Evolutionary conservation across 2,329 filamentous ascomycete species (phyloP), one percentile per base, ranked within the genome.

Genomic region (Penicillium sp.): DNA sequence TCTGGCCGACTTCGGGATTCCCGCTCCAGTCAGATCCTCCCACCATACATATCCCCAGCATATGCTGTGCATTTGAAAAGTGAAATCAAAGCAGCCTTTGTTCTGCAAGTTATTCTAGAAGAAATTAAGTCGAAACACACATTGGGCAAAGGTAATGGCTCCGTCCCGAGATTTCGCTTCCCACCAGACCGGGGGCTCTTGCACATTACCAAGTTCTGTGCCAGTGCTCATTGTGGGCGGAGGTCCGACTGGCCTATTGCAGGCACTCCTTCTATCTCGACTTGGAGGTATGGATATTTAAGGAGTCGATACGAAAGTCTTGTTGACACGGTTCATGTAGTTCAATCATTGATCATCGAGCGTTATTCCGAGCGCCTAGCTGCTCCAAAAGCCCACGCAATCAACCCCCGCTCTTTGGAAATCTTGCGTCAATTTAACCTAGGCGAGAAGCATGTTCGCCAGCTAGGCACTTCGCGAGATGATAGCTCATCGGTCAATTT

Each of bases 401-500:
- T 67, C 18, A 65, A 59, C 18, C 65, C 65, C 22, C 59, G 65
- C 16, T 61, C 65, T 9, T 39, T 67, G 38, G 65, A 67, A 40
- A 62, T 66, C 24, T 56, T 61, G 26, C 61, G 62, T 24, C 65
- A 66, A 53, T 59, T 56, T 45, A 43, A 52, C 13, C 51, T 66
- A 16, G 63, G 64, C 6, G 56, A 62, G 50, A 45, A 50, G 20
- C 43, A 48, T 7, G 18, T 73, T 14, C 61, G 70, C 18, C 59
- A 56, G 8, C 34, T 73, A n/a, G 73, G 73, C 7, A 70, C 68
- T 1, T 57, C 63, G 11, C 63, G 71, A 45, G 57, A 62, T 22
- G 72, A 76, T 64, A 70, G 69, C 3, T 69, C 62, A 37, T 74
- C 67, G 66, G 73, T 75, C 24, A 72, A 73, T 50, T 75, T 75